These are phyloP conservation scores for Trichoderma sp. DNA, from an alignment of 2,329 filamentous ascomycete genomes.

Conservation along the genomic window DNA sequence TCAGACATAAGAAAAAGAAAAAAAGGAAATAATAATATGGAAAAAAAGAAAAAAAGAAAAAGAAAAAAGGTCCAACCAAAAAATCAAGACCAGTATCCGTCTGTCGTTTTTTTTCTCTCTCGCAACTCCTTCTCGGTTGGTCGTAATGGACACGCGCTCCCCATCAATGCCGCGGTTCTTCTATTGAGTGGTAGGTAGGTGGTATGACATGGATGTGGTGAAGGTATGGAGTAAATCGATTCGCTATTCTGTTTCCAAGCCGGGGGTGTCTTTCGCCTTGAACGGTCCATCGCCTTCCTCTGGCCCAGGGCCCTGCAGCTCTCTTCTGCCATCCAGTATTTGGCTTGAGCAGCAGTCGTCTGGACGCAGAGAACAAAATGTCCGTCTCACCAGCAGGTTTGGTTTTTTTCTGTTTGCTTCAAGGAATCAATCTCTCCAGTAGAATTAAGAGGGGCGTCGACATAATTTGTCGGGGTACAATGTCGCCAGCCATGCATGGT, in stretches of 20 bases:
- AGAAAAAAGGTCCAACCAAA: conserved; percentile 21
- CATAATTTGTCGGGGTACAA: conserved; percentile 16
- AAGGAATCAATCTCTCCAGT: conserved; percentile 13
- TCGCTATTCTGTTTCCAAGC: conserved; percentile 13
- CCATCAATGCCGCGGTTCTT: conserved; percentile 24
- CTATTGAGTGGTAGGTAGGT: conserved; percentile 28
- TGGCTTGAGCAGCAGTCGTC: neutral
- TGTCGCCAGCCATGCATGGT: conserved; percentile 12
- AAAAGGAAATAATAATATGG: conserved; percentile 20
- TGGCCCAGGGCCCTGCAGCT: neutral
- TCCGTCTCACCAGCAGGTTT: conserved; percentile 1
- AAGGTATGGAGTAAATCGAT: conserved; percentile 13
- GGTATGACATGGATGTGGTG: conserved; percentile 22
- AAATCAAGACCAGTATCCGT: conserved; percentile 28
- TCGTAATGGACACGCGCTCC: conserved; percentile 26
- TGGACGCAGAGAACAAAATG: conserved; percentile 1
- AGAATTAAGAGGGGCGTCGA: conserved; percentile 17
- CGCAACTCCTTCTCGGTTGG: conserved; percentile 23
- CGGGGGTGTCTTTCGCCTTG: conserved; percentile 1
- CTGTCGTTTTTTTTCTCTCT: conserved; percentile 18
- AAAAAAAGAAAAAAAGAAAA: conserved; percentile 20
- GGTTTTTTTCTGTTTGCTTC: neutral
- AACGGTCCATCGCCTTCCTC: conserved; percentile 3
- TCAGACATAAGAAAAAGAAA: conserved; percentile 31
- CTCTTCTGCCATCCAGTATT: neutral